Evolutionary conservation across 108 stramenopile species (phyloP).

Genomic region (Licmophora abbreviata): DNA sequence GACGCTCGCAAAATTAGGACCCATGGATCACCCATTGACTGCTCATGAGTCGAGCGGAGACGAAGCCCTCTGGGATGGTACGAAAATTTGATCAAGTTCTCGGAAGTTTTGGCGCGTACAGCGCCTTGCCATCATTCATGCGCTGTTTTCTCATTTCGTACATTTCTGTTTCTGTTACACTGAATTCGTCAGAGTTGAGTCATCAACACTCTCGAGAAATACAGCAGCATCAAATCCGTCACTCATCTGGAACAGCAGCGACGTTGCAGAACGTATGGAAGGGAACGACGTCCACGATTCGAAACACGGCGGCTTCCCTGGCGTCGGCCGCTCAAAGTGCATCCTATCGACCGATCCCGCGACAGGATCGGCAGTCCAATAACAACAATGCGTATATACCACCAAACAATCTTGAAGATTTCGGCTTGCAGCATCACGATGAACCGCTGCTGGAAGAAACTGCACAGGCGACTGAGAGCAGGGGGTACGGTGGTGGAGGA

Average conservation of each 20-base stretch:
- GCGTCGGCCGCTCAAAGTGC: neutral
- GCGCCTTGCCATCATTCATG: neutral
- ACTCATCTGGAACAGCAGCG: neutral
- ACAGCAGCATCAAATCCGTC: constrained; percentile 32
- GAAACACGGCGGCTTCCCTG: neutral
- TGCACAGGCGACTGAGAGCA: neutral
- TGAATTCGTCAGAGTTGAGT: constrained; percentile 23
- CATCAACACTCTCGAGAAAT: constrained; percentile 55
- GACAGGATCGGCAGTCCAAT: neutral
- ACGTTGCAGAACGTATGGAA: neutral
- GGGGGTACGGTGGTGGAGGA: neutral
- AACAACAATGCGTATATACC: neutral
- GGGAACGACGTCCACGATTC: neutral
- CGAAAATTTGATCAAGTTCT: neutral
- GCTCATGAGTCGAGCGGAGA: constrained; percentile 16
- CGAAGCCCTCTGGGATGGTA: constrained; percentile 46
- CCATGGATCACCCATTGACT: too few relatives aligned
- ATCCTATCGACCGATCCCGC: neutral
- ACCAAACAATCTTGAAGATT: neutral
- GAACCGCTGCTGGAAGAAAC: constrained; percentile 8
- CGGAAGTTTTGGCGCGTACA: neutral
- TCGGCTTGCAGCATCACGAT: constrained; percentile 4
- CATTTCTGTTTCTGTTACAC: neutral
- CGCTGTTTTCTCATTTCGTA: neutral
- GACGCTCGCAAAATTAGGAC: too few relatives aligned